Base-by-base conservation (phyloP, 2,329 filamentous ascomycete species). In the Samsoniella hepiali region DNA sequence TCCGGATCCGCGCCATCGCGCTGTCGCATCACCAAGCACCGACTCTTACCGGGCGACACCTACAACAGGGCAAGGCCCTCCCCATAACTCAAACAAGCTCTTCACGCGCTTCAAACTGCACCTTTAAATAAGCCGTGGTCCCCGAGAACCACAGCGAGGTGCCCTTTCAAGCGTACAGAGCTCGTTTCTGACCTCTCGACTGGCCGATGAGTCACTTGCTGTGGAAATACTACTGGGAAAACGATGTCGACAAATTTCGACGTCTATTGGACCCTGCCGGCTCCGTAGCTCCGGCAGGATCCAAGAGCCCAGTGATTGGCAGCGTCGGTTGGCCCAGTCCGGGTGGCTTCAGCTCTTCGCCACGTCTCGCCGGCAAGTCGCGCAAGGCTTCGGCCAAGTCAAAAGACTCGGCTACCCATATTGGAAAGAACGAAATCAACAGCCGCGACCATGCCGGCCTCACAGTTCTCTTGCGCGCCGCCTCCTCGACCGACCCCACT, bases 141-240 rank as follows among this genome's bases (percentile, higher is more conserved):
- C 88, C 69, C 68, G 90, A 89, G 90, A 87, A 71, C 89, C 88
- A 92, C 88, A 91, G 91, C 91, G 89, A 96, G 92, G 91, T 88
- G 89, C 84, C 77, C 76, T 80, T 82, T 79, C 79, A 83, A 85
- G 81, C 78, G 80, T 76, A 74, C 75, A 74, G 76, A 29, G 51
- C 63, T 69, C 65, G 72, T 70, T 64, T 69, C 68, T 68, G 62
- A 68, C 67, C 72, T 69, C 70, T 77, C 75, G 47, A 58, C 80
- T 87, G 47, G 72, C 75, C 87, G 87, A 95, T 98, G 94, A 98
- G 91, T 89, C 90, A 93, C 82, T 86, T 90, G 86, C 88, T 99
- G 77, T 97, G 94, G 94, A 93, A 93, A 85, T 91, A 87, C 77
- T 98, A 94, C 77, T 90, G 96, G 83, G 90, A 97, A 87, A 91